These are phyloP conservation scores for Phytophthora hibernalis DNA, from an alignment of 352 stramenopile species.

Conservation along the genomic window DNA sequence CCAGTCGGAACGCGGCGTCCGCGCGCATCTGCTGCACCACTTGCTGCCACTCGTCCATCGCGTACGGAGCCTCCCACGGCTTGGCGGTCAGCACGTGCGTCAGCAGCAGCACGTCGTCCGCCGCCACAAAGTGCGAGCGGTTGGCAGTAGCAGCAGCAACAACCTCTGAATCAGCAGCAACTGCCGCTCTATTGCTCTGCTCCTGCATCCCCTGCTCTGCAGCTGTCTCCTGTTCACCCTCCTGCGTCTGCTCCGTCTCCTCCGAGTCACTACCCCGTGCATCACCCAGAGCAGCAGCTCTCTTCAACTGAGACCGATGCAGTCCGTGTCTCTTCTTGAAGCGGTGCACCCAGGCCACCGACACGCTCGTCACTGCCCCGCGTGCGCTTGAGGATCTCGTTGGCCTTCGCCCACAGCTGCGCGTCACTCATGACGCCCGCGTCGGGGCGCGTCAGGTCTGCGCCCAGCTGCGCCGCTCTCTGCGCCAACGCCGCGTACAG, in stretches of 20 bases:
- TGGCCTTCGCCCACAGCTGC: slow-evolving; percentile 41
- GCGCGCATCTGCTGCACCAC: slow-evolving; percentile 24
- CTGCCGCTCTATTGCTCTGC: slow-evolving; percentile 17
- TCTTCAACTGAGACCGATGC: slow-evolving; percentile 32
- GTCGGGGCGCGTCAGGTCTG: slow-evolving; percentile 12
- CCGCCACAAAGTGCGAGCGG: slow-evolving; percentile 37
- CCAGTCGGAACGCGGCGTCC: slow-evolving; percentile 20
- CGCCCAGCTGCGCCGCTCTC: slow-evolving; percentile 2
- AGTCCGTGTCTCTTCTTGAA: slow-evolving; percentile 48
- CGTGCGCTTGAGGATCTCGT: slow-evolving; percentile 42
- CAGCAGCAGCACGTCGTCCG: slow-evolving; percentile 41
- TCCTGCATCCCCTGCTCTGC: neutral
- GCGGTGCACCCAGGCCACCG: slow-evolving; percentile 41
- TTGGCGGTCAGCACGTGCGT: slow-evolving; percentile 30
- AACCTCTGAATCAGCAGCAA: neutral
- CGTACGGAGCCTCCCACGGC: slow-evolving; percentile 30
- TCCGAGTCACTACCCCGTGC: neutral
- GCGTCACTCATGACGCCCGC: slow-evolving; percentile 26
- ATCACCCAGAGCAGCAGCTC: neutral
- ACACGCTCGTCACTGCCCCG: slow-evolving; percentile 34
- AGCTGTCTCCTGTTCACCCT: neutral
- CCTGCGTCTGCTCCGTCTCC: slow-evolving; percentile 8
- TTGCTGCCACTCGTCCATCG: slow-evolving; percentile 42
- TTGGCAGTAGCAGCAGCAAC: neutral
- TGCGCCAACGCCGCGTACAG: slow-evolving; percentile 25